These are phyloP conservation scores for Fusarium cicatricum DNA, from an alignment of 2,329 filamentous ascomycete genomes.

Conservation along the genomic window DNA sequence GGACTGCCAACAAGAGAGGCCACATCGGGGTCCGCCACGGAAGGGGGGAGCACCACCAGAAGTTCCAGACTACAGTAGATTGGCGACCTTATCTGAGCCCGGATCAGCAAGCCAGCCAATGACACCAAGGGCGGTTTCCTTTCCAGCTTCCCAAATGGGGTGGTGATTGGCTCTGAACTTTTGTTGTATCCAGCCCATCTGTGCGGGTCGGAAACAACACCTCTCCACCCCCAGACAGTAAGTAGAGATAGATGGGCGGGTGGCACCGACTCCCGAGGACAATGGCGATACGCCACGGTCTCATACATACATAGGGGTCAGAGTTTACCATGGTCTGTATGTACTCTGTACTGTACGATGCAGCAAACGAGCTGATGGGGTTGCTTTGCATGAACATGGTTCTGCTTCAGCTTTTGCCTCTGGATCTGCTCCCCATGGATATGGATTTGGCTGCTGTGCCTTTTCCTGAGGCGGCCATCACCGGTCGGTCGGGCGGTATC, in stretches of 20 bases:
- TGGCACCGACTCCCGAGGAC: slow-evolving; percentile 31
- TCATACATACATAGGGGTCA: not conserved
- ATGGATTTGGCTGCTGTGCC: not conserved
- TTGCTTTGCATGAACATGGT: slow-evolving; percentile 11
- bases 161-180: slow-evolving; percentile 17
- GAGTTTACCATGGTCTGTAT: too few species aligned
- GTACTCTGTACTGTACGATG: too few species aligned
- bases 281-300: slow-evolving; percentile 16
- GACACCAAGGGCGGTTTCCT: not conserved
- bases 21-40: not conserved
- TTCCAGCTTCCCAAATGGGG: slow-evolving; percentile 26
- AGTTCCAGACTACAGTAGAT: slow-evolving; percentile 6
- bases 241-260: slow-evolving; percentile 21
- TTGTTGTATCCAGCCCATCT: slow-evolving; percentile 18
- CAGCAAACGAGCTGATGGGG: not conserved
- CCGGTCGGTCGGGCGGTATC: not conserved
- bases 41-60: not conserved
- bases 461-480: not conserved
- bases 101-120: slow-evolving; percentile 1
- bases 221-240: slow-evolving; percentile 32
- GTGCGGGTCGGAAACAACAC: not conserved
- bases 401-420: not conserved
- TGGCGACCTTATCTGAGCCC: slow-evolving; percentile 11
- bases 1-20: slow-evolving; percentile 2
- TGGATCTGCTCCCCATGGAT: not conserved